A percentile compares a stretch with the other conserved stretches of the same genome.
phyloP scores from a whole-genome alignment of 1,284 basidiomycete species.

The Cryptococcus maquisensis region DNA sequence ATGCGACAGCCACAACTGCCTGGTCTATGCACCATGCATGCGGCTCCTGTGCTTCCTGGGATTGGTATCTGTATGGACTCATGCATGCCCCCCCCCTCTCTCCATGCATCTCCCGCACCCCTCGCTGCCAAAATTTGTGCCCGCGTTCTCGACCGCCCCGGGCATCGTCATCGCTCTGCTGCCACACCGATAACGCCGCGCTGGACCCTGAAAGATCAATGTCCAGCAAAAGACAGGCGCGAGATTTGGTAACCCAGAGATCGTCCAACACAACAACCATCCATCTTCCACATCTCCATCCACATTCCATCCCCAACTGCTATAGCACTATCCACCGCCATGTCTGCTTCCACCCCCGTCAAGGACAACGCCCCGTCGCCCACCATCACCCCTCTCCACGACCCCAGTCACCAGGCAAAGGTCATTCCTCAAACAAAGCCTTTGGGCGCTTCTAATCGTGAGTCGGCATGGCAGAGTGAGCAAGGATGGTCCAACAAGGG shows the following conservation, averaged over 20 bases:
- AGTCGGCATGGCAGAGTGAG: conserved; percentile 15
- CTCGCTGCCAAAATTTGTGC: not conserved
- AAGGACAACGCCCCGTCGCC: conserved; percentile 29
- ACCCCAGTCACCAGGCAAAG: conserved; percentile 69
- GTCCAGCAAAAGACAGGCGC: not conserved
- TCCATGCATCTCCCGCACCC: not conserved
- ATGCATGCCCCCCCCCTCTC: not conserved
- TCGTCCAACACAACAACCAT: too few relatives aligned
- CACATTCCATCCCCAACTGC: too few relatives aligned
- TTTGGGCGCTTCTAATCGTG: conserved; percentile 59
- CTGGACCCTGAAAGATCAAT: not conserved
- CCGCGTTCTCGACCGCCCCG: not conserved
- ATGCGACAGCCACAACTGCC: not conserved
- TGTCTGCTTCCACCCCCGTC: conserved; percentile 22
- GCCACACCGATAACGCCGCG: not conserved
- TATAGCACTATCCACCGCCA: not conserved
- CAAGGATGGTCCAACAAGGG: not conserved
- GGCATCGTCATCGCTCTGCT: not conserved
- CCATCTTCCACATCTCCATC: too few relatives aligned
- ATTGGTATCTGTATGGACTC: too few relatives aligned
- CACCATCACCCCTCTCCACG: conserved; percentile 69
- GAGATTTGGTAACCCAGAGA: too few relatives aligned
- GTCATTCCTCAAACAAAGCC: conserved; percentile 73
- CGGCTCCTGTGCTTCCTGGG: too few relatives aligned
- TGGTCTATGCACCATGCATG: not conserved